Evolutionary conservation across 192 early-diverging fungal species (phyloP).

Genomic region (Paraglomus occultum): DNA sequence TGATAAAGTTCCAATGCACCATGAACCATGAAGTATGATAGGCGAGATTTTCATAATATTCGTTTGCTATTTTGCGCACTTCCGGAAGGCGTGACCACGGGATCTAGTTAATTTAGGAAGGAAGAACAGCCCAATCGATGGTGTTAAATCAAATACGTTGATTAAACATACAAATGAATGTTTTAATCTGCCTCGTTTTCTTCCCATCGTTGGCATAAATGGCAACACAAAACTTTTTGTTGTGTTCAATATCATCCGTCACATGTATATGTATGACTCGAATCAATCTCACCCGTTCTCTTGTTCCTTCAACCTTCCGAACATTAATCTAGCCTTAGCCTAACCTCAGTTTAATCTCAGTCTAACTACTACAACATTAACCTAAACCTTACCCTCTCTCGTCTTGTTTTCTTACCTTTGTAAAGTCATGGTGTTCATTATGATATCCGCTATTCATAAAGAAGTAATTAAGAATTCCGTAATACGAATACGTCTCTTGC

Average conservation of each 20-base stretch:
- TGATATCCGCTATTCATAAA: slow-evolving; percentile 90
- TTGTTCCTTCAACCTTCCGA: too few relatives aligned
- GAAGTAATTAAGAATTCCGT: slow-evolving; percentile 72
- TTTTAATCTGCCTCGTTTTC: not conserved
- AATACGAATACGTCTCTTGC: slow-evolving; percentile 91
- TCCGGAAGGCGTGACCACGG: slow-evolving; percentile 79
- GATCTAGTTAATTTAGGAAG: slow-evolving; percentile 39
- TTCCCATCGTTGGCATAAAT: not conserved
- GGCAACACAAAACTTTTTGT: not conserved
- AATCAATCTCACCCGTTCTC: too few relatives aligned
- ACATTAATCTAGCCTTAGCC: too few relatives aligned
- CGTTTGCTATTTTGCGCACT: slow-evolving; percentile 66
- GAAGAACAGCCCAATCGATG: slow-evolving; percentile 13
- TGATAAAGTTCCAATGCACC: slow-evolving; percentile 72
- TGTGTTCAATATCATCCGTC: not conserved
- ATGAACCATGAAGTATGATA: slow-evolving; percentile 76
- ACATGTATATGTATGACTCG: too few relatives aligned
- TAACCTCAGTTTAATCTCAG: too few relatives aligned
- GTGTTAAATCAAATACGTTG: not conserved
- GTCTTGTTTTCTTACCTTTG: slow-evolving; percentile 39
- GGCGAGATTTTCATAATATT: slow-evolving; percentile 77
- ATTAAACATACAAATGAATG: not conserved
- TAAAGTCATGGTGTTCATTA: slow-evolving; percentile 94
- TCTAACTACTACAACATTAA: too few relatives aligned
- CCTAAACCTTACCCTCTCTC: not conserved